A percentile compares a stretch with the other conserved stretches of the same genome.
Evolutionary conservation across 1,139 yeast genomes (phyloP).

Genomic region (Candida gigantensis): DNA sequence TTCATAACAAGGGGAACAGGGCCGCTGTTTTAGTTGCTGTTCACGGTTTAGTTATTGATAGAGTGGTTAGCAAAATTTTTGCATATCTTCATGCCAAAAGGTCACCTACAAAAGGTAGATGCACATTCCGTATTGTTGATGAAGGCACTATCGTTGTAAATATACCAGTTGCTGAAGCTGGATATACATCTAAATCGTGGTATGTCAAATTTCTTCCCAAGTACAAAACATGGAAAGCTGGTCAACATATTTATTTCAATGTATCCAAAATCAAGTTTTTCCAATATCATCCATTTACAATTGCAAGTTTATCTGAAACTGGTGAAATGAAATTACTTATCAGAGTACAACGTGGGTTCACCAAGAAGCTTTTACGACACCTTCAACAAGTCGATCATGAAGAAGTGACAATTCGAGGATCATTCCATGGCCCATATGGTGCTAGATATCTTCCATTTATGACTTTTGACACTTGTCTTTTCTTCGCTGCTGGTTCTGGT

Average conservation of each 20-base stretch:
- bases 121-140: constrained; percentile 41
- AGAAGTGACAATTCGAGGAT: constrained; percentile 26
- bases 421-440: constrained; percentile 49
- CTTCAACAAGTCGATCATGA: constrained; percentile 12
- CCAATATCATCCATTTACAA: constrained; percentile 53
- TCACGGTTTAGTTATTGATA: constrained; percentile 46
- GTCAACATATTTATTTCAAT: constrained; percentile 46
- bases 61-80: constrained; percentile 33
- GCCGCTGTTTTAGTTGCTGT: constrained; percentile 43
- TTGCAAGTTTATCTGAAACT: constrained; percentile 37
- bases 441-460: constrained; percentile 42
- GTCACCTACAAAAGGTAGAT: constrained; percentile 41
- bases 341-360: constrained; percentile 45
- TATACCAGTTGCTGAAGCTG: constrained; percentile 29
- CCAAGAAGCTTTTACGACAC: constrained; percentile 31
- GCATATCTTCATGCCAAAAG: constrained; percentile 31
- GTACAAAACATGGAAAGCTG: constrained; percentile 48
- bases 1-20: constrained; percentile 41
- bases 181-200: constrained; percentile 23
- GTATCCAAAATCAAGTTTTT: constrained; percentile 37
- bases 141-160: constrained; percentile 40
- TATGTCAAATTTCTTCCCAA: constrained; percentile 34
- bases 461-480: constrained; percentile 40
- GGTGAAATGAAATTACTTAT: constrained; percentile 43
- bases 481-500: constrained; percentile 51